phyloP scores from a whole-genome alignment of 2,329 filamentous ascomycete species.

The Fusarium multiceps region DNA sequence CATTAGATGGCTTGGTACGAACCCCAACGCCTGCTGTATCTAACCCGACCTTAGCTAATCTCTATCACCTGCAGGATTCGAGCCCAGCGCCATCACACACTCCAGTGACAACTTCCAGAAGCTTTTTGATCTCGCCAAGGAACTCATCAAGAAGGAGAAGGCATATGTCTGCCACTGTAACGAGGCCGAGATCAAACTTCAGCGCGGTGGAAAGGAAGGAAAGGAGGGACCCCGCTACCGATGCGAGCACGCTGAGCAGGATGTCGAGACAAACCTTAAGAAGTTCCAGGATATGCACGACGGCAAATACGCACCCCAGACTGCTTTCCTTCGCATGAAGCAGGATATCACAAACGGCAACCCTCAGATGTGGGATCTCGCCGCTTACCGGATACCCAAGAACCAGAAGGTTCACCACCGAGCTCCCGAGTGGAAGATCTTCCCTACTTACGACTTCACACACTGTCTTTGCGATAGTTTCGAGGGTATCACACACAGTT shows the following conservation, averaged over 20 bases:
- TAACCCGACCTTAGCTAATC: slow-evolving; percentile 8
- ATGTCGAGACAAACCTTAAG: slow-evolving; percentile 77
- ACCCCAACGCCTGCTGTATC: neutral
- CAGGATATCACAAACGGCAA: slow-evolving; percentile 86
- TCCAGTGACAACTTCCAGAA: slow-evolving; percentile 90
- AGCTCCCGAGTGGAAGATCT: slow-evolving; percentile 91
- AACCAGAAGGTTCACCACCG: slow-evolving; percentile 78
- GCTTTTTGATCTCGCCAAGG: slow-evolving; percentile 89
- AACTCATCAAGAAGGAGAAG: slow-evolving; percentile 77
- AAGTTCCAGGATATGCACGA: slow-evolving; percentile 93
- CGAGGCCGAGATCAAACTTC: slow-evolving; percentile 84
- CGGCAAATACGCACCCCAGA: slow-evolving; percentile 86
- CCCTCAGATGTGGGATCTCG: slow-evolving; percentile 96
- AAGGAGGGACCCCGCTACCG: slow-evolving; percentile 75
- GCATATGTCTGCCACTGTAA: slow-evolving; percentile 91
- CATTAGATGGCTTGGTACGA: slow-evolving; percentile 74
- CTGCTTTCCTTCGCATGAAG: slow-evolving; percentile 93
- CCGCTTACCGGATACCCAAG: slow-evolving; percentile 86
- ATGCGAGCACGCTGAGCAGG: slow-evolving; percentile 82
- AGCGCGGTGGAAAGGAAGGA: slow-evolving; percentile 81
- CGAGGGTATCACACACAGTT: slow-evolving; percentile 89
- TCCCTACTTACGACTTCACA: slow-evolving; percentile 93
- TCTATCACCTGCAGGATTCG: slow-evolving; percentile 63
- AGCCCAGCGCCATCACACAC: slow-evolving; percentile 82
- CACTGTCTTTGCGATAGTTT: slow-evolving; percentile 94